phyloP scores from a whole-genome alignment of 257 asterid species.

The Orobanche coerulescens region DNA sequence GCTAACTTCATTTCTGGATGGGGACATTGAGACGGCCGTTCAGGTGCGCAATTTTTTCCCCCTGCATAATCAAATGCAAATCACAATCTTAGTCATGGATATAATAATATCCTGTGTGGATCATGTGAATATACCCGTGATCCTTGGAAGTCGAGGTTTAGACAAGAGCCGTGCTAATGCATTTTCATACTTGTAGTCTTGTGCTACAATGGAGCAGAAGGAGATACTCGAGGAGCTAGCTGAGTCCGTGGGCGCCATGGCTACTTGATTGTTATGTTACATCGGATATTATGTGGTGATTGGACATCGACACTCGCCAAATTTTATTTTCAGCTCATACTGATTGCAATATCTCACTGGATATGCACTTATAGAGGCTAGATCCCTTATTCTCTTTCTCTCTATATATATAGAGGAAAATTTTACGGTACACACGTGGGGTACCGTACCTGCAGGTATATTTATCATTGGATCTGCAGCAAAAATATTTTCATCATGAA shows the following conservation, averaged over 20 bases:
- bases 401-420: no score
- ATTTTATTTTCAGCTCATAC: background rate
- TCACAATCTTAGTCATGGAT: background rate
- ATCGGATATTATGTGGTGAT: background rate
- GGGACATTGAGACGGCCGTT: constrained; percentile 87
- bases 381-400: no score
- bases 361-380: no score
- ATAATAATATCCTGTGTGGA: background rate
- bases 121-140: background rate
- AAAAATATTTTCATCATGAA: no score
- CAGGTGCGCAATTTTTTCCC: constrained; percentile 57
- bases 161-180: constrained; percentile 10
- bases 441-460: no score
- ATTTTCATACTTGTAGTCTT: constrained; percentile 51
- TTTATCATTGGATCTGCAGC: no score
- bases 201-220: constrained; percentile 80
- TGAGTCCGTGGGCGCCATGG: constrained; percentile 45
- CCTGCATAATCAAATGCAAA: background rate
- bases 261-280: constrained; percentile 27
- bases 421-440: no score
- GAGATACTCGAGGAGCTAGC: constrained; percentile 90
- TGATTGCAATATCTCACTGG: background rate
- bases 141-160: constrained; percentile 6
- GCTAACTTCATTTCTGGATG: constrained; percentile 79
- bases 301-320: background rate